A percentile compares a stretch with the other conserved stretches of the same genome.
Evolutionary conservation across 768 basidiomycete genomes (phyloP).

Genomic region (Leccinum subgranulosum): DNA sequence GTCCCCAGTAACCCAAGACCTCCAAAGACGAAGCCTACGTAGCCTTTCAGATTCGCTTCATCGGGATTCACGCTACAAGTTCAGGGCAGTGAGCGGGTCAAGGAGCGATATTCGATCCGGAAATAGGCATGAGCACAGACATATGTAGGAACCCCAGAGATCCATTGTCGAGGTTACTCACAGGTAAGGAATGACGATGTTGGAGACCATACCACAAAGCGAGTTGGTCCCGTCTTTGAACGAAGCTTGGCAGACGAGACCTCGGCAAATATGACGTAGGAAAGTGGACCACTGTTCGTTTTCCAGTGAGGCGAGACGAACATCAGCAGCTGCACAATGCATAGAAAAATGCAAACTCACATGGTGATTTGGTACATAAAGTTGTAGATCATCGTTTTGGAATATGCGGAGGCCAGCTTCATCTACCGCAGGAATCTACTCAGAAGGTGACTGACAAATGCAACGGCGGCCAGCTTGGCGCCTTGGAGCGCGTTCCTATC

Average conservation of each 20-base stretch:
- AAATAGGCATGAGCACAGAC: not conserved
- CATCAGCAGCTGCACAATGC: not conserved
- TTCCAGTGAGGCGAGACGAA: not conserved
- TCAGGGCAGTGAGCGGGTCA: not conserved
- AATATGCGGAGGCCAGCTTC: not conserved
- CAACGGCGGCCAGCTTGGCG: conserved; percentile 22
- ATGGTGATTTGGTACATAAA: conserved; percentile 27
- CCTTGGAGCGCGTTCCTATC: conserved; percentile 12
- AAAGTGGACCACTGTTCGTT: conserved; percentile 24
- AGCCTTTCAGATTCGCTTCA: conserved; percentile 26
- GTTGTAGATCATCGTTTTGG: conserved; percentile 30
- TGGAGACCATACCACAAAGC: conserved; percentile 24
- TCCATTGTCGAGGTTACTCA: not conserved
- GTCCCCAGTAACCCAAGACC: conserved; percentile 20
- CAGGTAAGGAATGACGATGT: conserved; percentile 29
- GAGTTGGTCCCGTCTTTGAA: conserved; percentile 29
- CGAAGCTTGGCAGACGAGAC: conserved; percentile 30
- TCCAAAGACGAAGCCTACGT: conserved; percentile 29
- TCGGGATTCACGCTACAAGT: conserved; percentile 25
- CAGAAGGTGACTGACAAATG: conserved; percentile 14
- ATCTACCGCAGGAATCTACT: not conserved
- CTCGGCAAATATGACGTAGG: conserved; percentile 28
- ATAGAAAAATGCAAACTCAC: conserved; percentile 6
- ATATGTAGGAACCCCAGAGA: not conserved
- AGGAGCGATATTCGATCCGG: not conserved